Percentiles rank a stretch among this genome's conserved stretches.
Conservation (phyloP, 2,329 filamentous ascomycete species). For the Penicillium expansum region DNA sequence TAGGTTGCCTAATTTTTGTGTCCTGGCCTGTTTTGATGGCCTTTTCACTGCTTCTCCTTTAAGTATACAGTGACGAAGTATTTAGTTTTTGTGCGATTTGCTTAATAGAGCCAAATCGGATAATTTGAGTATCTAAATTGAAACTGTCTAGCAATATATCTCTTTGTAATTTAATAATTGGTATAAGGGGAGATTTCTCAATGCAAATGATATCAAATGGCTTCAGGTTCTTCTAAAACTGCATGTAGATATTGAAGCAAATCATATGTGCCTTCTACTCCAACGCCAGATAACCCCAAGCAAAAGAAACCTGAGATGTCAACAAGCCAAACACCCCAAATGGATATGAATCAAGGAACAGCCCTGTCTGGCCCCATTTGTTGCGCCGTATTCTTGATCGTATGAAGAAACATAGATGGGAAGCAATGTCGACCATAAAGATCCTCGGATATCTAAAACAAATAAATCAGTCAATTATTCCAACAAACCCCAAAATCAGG, state of each 20-base stretch:
- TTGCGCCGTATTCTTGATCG: conserved; percentile 22
- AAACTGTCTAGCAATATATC: neutral
- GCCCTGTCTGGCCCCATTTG: conserved; percentile 20
- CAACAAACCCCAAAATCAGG: neutral
- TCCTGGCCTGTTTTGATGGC: neutral
- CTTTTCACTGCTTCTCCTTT: neutral
- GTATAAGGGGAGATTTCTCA: neutral
- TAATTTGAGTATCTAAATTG: neutral
- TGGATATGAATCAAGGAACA: conserved; percentile 13
- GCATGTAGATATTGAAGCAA: neutral
- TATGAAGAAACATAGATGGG: conserved; percentile 27
- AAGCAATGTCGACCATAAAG: conserved; percentile 25
- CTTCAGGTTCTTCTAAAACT: neutral
- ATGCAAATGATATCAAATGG: neutral
- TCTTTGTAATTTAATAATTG: neutral
- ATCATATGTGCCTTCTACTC: neutral
- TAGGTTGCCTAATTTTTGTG: conserved; percentile 2
- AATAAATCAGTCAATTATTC: neutral
- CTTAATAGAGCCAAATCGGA: neutral
- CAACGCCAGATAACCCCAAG: neutral
- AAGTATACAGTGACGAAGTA: neutral
- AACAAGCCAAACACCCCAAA: neutral
- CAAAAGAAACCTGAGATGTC: neutral
- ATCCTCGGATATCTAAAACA: conserved; percentile 15
- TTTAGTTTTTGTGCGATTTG: neutral